Percentiles rank a stretch among this genome's conserved stretches.
phyloP scores from a whole-genome alignment of 1,284 basidiomycete species.

The Cryptococcus sp. region DNA sequence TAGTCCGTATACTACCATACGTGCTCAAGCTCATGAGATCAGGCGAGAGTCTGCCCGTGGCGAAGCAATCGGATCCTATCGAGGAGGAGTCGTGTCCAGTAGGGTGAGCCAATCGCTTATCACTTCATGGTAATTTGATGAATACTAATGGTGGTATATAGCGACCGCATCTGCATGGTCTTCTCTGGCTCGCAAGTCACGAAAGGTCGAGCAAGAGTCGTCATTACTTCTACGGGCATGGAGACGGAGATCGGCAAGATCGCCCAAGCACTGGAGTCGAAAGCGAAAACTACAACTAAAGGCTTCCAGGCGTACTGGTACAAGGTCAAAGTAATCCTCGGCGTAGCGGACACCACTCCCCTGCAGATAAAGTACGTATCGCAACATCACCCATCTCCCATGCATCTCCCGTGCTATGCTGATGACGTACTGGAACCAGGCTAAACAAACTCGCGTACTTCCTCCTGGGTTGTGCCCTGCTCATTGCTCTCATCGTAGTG shows the following conservation, averaged over 20 bases:
- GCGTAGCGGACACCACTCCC: constrained; percentile 59
- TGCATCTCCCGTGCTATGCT: not conserved
- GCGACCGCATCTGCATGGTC: constrained; percentile 50
- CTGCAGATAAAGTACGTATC: constrained; percentile 61
- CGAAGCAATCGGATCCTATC: constrained; percentile 58
- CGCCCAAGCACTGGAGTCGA: constrained; percentile 56
- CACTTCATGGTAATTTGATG: not conserved
- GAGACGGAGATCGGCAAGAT: constrained; percentile 66
- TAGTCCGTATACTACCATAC: constrained; percentile 31
- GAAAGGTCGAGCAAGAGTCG: constrained; percentile 64
- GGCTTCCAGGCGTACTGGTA: constrained; percentile 50
- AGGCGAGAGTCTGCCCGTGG: constrained; percentile 61
- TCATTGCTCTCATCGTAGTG: constrained; percentile 64
- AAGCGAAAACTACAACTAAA: constrained; percentile 47
- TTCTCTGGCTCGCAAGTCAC: constrained; percentile 66
- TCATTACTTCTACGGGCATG: constrained; percentile 67
- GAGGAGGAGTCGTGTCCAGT: constrained; percentile 56
- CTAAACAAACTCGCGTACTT: constrained; percentile 63
- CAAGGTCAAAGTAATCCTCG: constrained; percentile 53
- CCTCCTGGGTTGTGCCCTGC: constrained; percentile 61
- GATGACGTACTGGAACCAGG: constrained; percentile 9
- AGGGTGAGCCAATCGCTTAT: constrained; percentile 50
- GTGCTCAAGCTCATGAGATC: not conserved
- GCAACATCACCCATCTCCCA: not conserved
- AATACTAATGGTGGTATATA: constrained; percentile 1